Conservation (phyloP, 352 stramenopile species). For the Phytophthora ohioensis region DNA sequence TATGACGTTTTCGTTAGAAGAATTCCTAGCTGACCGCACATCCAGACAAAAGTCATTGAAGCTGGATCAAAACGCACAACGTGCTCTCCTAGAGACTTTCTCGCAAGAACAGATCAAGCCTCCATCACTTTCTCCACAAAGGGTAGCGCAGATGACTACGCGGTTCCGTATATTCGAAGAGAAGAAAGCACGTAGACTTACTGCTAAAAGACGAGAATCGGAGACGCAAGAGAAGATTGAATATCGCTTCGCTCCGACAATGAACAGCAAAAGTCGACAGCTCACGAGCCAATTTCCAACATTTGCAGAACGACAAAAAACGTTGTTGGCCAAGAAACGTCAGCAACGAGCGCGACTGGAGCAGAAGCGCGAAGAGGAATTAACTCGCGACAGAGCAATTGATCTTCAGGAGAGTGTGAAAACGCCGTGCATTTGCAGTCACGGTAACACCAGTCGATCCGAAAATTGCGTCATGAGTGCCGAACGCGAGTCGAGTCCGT, state of each 20-base stretch:
- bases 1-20: slow-evolving; percentile 22
- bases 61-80: slow-evolving; percentile 20
- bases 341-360: slow-evolving; percentile 37
- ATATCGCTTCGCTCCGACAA: slow-evolving; percentile 37
- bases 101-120: slow-evolving; percentile 10
- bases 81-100: slow-evolving; percentile 19
- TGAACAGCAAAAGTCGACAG: slow-evolving; percentile 52
- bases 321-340: slow-evolving; percentile 39
- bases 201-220: slow-evolving; percentile 42
- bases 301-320: slow-evolving; percentile 51
- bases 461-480: slow-evolving; percentile 24
- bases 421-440: slow-evolving; percentile 56
- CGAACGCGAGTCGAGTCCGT: slow-evolving; percentile 13
- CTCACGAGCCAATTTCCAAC: slow-evolving; percentile 47
- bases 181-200: slow-evolving; percentile 41
- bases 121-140: slow-evolving; percentile 41
- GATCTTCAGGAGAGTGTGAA: slow-evolving; percentile 50
- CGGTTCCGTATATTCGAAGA: slow-evolving; percentile 53
- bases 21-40: slow-evolving; percentile 18
- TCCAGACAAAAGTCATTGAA: slow-evolving; percentile 12
- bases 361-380: slow-evolving; percentile 34
- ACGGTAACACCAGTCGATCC: slow-evolving; percentile 33
- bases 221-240: slow-evolving; percentile 42
- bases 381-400: slow-evolving; percentile 25
- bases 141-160: slow-evolving; percentile 43